phyloP scores from a whole-genome alignment of 2,329 filamentous ascomycete species.

The Trichoderma endophyticum region DNA sequence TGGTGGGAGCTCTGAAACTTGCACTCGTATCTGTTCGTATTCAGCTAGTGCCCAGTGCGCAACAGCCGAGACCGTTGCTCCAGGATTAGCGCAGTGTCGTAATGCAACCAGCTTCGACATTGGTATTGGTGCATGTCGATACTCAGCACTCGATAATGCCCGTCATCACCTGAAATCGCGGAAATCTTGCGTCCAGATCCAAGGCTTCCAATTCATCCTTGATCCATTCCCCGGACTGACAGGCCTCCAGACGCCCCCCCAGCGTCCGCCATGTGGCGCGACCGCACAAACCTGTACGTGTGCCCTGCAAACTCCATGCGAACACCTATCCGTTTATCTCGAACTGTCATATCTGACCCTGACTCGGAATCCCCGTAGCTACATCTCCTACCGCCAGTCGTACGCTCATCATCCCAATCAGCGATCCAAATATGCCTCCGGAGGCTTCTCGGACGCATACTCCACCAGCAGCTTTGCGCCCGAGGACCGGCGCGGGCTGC shows the following conservation, averaged over 20 bases:
- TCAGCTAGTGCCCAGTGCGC: background rate
- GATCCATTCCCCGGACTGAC: slow-evolving; percentile 24
- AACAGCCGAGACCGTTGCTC: background rate
- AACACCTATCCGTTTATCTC: background rate
- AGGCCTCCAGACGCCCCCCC: slow-evolving; percentile 26
- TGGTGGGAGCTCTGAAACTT: background rate
- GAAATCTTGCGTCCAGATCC: slow-evolving; percentile 22
- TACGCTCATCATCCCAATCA: slow-evolving; percentile 93
- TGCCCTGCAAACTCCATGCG: background rate
- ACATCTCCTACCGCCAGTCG: slow-evolving; percentile 98
- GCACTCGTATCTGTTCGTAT: background rate
- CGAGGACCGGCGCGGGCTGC: slow-evolving; percentile 70
- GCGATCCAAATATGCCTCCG: slow-evolving; percentile 65
- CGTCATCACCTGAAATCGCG: slow-evolving; percentile 18
- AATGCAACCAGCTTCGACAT: slow-evolving; percentile 19
- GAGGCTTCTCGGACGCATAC: slow-evolving; percentile 57
- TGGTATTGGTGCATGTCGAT: background rate
- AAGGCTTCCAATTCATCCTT: slow-evolving; percentile 10
- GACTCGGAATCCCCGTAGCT: slow-evolving; percentile 51
- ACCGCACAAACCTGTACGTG: slow-evolving; percentile 93
- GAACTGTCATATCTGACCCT: slow-evolving; percentile 2
- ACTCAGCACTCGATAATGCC: background rate
- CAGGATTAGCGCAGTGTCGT: background rate
- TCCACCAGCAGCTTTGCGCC: slow-evolving; percentile 45
- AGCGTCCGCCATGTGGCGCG: slow-evolving; percentile 88